A percentile compares a stretch with the other conserved stretches of the same genome.
phyloP scores from a whole-genome alignment of 306 rosid species.

The Acacia confusa region DNA sequence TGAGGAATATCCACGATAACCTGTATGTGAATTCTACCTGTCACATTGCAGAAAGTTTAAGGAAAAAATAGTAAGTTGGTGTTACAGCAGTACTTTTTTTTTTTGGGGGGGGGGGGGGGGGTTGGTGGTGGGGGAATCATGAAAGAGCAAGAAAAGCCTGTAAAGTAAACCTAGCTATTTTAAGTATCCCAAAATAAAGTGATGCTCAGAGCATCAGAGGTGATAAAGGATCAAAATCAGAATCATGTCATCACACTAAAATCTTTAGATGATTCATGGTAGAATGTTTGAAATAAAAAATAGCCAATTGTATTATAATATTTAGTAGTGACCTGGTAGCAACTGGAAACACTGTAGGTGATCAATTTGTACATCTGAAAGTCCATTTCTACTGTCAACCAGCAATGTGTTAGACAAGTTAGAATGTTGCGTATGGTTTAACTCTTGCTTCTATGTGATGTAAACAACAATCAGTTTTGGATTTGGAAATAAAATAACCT shows the following conservation, averaged over 20 bases:
- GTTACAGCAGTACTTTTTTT: background rate
- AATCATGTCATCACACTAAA: slow-evolving; percentile 1
- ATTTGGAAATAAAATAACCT: slow-evolving; percentile 14
- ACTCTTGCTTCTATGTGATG: slow-evolving; percentile 12
- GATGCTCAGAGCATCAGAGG: background rate
- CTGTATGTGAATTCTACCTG: slow-evolving; percentile 69
- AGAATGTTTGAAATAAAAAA: slow-evolving; percentile 33
- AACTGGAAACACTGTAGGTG: slow-evolving; percentile 68
- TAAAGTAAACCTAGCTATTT: slow-evolving; percentile 7
- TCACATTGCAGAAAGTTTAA: slow-evolving; percentile 24
- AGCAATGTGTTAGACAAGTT: slow-evolving; percentile 29
- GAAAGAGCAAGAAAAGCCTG: slow-evolving; percentile 5
- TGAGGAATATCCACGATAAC: slow-evolving; percentile 58
- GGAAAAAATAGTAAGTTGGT: background rate
- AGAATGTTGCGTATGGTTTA: slow-evolving; percentile 13
- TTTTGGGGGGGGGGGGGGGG: background rate
- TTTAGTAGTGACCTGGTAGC: slow-evolving; percentile 68
- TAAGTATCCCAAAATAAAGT: background rate
- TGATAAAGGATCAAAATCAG: background rate
- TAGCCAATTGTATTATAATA: slow-evolving; percentile 27
- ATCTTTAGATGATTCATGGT: slow-evolving; percentile 3
- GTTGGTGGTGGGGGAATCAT: too few relatives aligned
- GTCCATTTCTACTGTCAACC: slow-evolving; percentile 58
- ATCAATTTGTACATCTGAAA: slow-evolving; percentile 49
- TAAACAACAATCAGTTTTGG: slow-evolving; percentile 9